These are phyloP conservation scores for Leccinum obscurum DNA, from an alignment of 768 basidiomycete genomes.

Conservation along the genomic window DNA sequence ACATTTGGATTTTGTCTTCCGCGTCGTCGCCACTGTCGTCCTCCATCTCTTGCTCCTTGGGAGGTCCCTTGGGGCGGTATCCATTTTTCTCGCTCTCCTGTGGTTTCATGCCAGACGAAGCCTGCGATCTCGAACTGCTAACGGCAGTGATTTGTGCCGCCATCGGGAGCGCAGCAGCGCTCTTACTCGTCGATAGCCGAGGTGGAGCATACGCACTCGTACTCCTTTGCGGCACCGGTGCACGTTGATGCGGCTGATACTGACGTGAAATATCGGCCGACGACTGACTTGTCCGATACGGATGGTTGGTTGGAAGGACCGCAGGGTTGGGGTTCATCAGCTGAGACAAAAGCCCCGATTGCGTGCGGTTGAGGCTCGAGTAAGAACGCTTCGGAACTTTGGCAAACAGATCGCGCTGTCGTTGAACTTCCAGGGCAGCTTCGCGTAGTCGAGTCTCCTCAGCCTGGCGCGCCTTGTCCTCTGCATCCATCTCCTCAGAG, in stretches of 20 bases:
- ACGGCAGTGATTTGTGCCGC: slow-evolving; percentile 47
- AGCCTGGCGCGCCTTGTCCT: slow-evolving; percentile 35
- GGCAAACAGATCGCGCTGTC: slow-evolving; percentile 66
- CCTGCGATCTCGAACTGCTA: slow-evolving; percentile 29
- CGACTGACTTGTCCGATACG: slow-evolving; percentile 53
- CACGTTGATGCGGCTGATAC: slow-evolving; percentile 20
- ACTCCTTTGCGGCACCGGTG: slow-evolving; percentile 29
- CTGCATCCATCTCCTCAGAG: slow-evolving; percentile 50
- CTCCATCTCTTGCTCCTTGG: slow-evolving; percentile 66
- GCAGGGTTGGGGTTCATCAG: slow-evolving; percentile 72
- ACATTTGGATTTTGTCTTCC: slow-evolving; percentile 54
- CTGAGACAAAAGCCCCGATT: slow-evolving; percentile 62
- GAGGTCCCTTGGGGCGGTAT: slow-evolving; percentile 66
- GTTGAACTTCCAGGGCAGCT: slow-evolving; percentile 62
- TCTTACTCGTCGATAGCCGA: slow-evolving; percentile 53
- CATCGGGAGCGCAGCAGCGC: slow-evolving; percentile 58
- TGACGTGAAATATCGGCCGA: slow-evolving; percentile 45
- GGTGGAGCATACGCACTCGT: slow-evolving; percentile 33
- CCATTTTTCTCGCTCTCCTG: slow-evolving; percentile 36
- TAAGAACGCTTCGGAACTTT: slow-evolving; percentile 71
- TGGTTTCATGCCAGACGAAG: slow-evolving; percentile 24
- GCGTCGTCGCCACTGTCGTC: slow-evolving; percentile 56
- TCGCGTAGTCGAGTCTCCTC: slow-evolving; percentile 40
- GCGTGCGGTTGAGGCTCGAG: slow-evolving; percentile 52
- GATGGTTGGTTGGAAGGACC: slow-evolving; percentile 58